Evolutionary conservation across 768 basidiomycete species (phyloP).

Genomic region (Agaricus blazei): DNA sequence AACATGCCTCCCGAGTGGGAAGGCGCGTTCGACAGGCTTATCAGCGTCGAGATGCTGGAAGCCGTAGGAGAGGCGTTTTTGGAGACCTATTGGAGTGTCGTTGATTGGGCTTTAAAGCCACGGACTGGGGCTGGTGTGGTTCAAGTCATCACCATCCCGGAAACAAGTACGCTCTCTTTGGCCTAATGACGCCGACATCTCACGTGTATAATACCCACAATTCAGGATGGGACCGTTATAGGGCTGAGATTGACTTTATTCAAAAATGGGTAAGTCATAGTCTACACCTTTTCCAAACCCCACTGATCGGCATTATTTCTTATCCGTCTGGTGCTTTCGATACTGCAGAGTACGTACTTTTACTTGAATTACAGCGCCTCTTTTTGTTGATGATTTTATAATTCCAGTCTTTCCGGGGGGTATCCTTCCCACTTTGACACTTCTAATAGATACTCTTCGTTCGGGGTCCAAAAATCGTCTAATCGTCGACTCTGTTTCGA

Average conservation of each 20-base stretch:
- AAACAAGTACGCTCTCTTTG: conserved; percentile 44
- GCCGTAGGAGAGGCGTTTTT: conserved; percentile 66
- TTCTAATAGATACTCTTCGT: conserved; percentile 39
- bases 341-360: neutral
- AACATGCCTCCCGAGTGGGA: conserved; percentile 60
- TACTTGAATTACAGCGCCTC: neutral
- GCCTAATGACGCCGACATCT: neutral
- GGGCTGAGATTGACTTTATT: conserved; percentile 67
- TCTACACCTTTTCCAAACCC: conserved; percentile 3
- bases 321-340: neutral
- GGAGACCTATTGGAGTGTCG: conserved; percentile 54
- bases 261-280: conserved; percentile 58
- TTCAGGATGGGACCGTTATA: conserved; percentile 50
- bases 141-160: conserved; percentile 73
- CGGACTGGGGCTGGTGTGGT: conserved; percentile 59
- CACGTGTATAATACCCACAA: neutral
- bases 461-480: conserved; percentile 50
- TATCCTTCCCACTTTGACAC: conserved; percentile 60
- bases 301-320: neutral
- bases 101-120: conserved; percentile 64
- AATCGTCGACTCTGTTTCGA: conserved; percentile 58
- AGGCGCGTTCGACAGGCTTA: conserved; percentile 59
- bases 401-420: conserved; percentile 63
- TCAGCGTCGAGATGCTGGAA: conserved; percentile 79
- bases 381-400: neutral